Evolutionary conservation across 768 basidiomycete species (phyloP).

Genomic region (Leccinum variicolor): DNA sequence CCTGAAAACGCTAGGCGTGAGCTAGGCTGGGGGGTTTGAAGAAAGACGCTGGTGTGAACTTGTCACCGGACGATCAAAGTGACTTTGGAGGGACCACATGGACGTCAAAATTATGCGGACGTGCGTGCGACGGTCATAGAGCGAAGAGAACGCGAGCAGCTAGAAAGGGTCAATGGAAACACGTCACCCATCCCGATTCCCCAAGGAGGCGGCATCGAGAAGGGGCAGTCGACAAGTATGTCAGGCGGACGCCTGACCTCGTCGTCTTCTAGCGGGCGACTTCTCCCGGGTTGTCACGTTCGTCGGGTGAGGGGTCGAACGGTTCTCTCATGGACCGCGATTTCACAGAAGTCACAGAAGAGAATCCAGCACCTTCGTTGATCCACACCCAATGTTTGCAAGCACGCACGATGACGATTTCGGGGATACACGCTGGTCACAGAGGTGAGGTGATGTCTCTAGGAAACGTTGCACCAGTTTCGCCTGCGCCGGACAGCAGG

Average conservation of each 20-base stretch:
- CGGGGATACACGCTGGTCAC: slow-evolving; percentile 81
- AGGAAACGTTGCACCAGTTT: slow-evolving; percentile 61
- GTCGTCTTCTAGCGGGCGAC: slow-evolving; percentile 25
- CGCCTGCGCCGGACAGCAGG: slow-evolving; percentile 39
- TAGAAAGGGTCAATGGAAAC: slow-evolving; percentile 13
- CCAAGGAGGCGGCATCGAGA: slow-evolving; percentile 18
- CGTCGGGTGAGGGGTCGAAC: slow-evolving; percentile 26
- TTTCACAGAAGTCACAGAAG: slow-evolving; percentile 28
- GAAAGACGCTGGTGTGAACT: slow-evolving; percentile 42
- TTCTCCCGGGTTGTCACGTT: slow-evolving; percentile 33
- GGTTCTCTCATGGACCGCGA: slow-evolving; percentile 31
- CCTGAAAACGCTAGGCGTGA: too few species aligned
- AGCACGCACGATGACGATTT: slow-evolving; percentile 81
- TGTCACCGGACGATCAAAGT: slow-evolving; percentile 37
- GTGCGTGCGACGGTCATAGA: slow-evolving; percentile 74
- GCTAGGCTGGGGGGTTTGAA: slow-evolving; percentile 59
- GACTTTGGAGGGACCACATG: slow-evolving; percentile 41
- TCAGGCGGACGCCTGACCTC: slow-evolving; percentile 22
- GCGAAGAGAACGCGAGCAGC: slow-evolving; percentile 48
- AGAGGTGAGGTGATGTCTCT: slow-evolving; percentile 82
- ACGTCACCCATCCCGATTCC: slow-evolving; percentile 37
- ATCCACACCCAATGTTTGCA: slow-evolving; percentile 73
- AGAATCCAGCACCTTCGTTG: slow-evolving; percentile 38
- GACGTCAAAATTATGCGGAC: slow-evolving; percentile 65
- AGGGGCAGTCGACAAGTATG: slow-evolving; percentile 23